Evolutionary conservation across 352 stramenopile genomes (phyloP), one percentile per base, ranked within the genome.

Genomic region (Paralagenidium karlingii): DNA sequence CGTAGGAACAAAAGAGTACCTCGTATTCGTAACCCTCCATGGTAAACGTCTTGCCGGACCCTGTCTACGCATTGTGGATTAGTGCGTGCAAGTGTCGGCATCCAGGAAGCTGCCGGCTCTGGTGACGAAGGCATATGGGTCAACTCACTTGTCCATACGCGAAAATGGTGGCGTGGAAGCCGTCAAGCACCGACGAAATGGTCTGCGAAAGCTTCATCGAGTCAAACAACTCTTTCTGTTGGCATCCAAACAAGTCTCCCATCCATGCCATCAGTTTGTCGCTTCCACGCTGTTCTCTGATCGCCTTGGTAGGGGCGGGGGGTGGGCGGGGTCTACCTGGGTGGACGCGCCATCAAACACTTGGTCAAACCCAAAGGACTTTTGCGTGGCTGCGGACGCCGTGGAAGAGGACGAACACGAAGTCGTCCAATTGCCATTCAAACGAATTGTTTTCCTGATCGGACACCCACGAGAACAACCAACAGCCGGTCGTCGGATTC

Each of bases 11-110:
- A n/a, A n/a, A n/a, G n/a, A n/a, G 21, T 30, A 68, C 63, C 48
- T 77, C 63, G 43, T 77, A 77, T 33, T 77, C 58, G 47, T 67
- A 73, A 16, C 63, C 63, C 34, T 77, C 63, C 63, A 77, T 77
- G 7, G 59, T 73, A 40, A 66, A 77, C n/a, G 63, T 77, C 38
- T 77, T 77, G 16, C 63, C 63, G 0, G 63, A 77, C 7, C 63
- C 63, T 7, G 63, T 77, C 60, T 70, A 28, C 12, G 16, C 11
- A 40, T 8, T 8, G 15, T n/a, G n/a, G n/a, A n/a, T n/a, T n/a
- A n/a, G n/a, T n/a, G n/a, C n/a, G n/a, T n/a, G n/a, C n/a, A n/a
- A n/a, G n/a, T n/a, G n/a, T n/a, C n/a, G n/a, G n/a, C n/a, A n/a
- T n/a, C n/a, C n/a, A n/a, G n/a, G n/a, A n/a, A n/a, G n/a, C n/a